Evolutionary conservation across 2,329 filamentous ascomycete genomes (phyloP).

Genomic region (Colletotrichum sp.): DNA sequence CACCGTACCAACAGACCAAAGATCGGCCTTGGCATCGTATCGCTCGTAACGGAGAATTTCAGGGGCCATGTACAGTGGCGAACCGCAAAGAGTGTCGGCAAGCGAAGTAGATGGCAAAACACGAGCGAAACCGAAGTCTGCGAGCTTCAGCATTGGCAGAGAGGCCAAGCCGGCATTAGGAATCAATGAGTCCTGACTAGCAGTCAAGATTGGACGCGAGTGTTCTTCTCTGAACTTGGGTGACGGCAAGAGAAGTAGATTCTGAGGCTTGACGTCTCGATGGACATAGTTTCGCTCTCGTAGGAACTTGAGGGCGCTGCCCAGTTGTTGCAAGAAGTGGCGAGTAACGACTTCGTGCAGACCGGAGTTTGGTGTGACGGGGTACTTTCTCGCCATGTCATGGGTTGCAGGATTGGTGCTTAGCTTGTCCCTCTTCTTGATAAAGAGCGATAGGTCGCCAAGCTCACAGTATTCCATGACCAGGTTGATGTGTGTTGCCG

Average conservation of each 20-base stretch:
- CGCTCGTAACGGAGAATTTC: constrained; percentile 97
- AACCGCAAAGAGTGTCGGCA: constrained; percentile 95
- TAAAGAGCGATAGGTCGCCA: constrained; percentile 92
- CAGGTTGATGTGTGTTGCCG: constrained; percentile 86
- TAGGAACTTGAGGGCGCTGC: constrained; percentile 89
- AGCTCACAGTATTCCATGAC: constrained; percentile 99
- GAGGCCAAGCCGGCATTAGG: constrained; percentile 82
- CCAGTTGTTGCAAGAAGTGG: constrained; percentile 94
- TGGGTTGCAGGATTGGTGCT: constrained; percentile 79
- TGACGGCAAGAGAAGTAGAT: constrained; percentile 87
- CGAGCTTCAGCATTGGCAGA: constrained; percentile 94
- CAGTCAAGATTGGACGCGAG: constrained; percentile 73
- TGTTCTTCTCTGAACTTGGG: constrained; percentile 69
- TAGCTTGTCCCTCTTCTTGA: constrained; percentile 89
- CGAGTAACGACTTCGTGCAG: constrained; percentile 95
- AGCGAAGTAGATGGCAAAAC: constrained; percentile 89
- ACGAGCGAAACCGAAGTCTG: constrained; percentile 97
- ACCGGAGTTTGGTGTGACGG: constrained; percentile 81
- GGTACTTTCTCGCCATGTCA: constrained; percentile 94
- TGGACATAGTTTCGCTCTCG: constrained; percentile 88
- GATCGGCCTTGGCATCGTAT: constrained; percentile 94
- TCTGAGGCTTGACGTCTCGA: constrained; percentile 97
- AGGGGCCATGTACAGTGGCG: constrained; percentile 97
- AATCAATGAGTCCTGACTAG: constrained; percentile 80
- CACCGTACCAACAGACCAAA: constrained; percentile 98